Percentiles rank a stretch among this genome's conserved stretches.
Conservation (phyloP, 331 rosid species). For the Pyrus hybrid region DNA sequence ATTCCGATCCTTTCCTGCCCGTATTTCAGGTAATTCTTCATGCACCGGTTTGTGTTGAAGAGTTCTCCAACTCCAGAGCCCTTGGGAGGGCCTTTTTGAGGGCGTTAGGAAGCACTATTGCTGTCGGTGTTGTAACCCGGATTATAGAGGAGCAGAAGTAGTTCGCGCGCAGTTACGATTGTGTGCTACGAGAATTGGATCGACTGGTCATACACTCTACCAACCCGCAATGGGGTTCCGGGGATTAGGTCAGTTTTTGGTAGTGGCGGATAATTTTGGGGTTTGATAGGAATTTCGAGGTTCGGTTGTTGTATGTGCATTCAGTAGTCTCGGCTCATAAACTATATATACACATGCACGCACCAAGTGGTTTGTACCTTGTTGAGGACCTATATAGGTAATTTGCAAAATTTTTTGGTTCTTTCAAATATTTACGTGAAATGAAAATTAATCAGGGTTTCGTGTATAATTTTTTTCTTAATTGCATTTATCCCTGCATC, state of each 20-base stretch:
- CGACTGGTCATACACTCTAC: neutral
- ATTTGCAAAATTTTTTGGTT: neutral
- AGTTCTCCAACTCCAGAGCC: constrained; percentile 60
- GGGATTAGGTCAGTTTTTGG: neutral
- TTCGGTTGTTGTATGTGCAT: neutral
- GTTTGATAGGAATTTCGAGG: neutral
- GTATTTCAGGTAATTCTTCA: constrained; percentile 57
- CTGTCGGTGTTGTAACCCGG: constrained; percentile 20
- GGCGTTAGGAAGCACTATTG: constrained; percentile 42
- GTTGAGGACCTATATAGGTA: neutral
- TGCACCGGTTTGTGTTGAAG: constrained; percentile 68
- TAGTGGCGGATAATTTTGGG: neutral
- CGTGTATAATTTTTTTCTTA: too few relatives aligned
- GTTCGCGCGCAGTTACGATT: neutral
- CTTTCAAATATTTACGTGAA: neutral
- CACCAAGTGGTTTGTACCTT: too few relatives aligned
- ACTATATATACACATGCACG: neutral
- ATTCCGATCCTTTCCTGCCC: neutral
- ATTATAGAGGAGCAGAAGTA: constrained; percentile 21
- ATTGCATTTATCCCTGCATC: neutral
- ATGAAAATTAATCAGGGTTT: too few relatives aligned
- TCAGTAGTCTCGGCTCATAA: neutral
- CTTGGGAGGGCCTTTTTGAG: constrained; percentile 79
- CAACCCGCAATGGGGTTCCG: neutral
- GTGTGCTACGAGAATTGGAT: neutral